These are phyloP conservation scores for Dysphania ambrosioides DNA, from an alignment of 148 eudicot species.

Conservation along the genomic window DNA sequence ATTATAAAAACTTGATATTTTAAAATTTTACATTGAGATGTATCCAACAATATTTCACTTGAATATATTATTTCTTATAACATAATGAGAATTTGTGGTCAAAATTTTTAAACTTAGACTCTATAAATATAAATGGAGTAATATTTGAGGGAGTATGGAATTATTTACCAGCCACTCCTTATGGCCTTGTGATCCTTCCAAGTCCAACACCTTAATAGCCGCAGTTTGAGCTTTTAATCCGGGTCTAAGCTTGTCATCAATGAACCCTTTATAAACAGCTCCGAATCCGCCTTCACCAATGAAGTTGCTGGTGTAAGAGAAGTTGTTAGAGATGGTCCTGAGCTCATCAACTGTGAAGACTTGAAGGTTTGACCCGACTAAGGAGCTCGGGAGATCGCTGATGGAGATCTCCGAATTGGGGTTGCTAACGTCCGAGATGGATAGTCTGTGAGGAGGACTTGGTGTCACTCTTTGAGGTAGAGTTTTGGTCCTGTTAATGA, in stretches of 20 bases:
- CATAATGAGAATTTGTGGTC: no score
- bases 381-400: conserved; percentile 55
- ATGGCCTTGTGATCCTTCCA: conserved; percentile 83
- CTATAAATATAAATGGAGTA: no score
- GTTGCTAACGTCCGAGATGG: conserved; percentile 56
- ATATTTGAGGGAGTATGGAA: neutral
- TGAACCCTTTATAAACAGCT: conserved; percentile 82
- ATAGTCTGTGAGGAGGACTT: conserved; percentile 47
- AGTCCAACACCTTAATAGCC: conserved; percentile 78
- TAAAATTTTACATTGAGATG: no score
- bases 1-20: no score
- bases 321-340: conserved; percentile 54
- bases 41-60: no score
- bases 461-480: conserved; percentile 21
- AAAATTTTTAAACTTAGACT: no score
- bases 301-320: conserved; percentile 50
- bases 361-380: conserved; percentile 58
- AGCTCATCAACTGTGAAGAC: conserved; percentile 64
- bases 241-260: conserved; percentile 50
- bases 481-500: neutral
- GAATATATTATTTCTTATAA: no score
- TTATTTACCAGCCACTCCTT: conserved; percentile 82
- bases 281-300: conserved; percentile 96
- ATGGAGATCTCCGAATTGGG: conserved; percentile 49
- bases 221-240: conserved; percentile 74